These are phyloP conservation scores for Colletotrichum karsti DNA, from an alignment of 2,329 filamentous ascomycete species.

Conservation along the genomic window DNA sequence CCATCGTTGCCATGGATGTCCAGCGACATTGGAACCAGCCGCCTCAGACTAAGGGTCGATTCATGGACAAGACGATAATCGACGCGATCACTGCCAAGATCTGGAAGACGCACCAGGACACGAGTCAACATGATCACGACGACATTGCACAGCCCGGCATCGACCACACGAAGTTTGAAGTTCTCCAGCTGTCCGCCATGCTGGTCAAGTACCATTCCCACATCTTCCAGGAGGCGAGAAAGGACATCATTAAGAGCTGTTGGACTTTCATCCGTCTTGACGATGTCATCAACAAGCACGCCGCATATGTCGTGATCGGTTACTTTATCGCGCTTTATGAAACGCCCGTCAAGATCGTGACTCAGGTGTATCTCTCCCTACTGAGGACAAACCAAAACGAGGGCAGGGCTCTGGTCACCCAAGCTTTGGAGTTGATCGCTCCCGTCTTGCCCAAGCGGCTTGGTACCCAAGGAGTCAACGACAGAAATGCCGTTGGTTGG, in stretches of 20 bases:
- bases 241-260: constrained; percentile 98
- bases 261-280: constrained; percentile 99
- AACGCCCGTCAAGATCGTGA: constrained; percentile 93
- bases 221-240: constrained; percentile 88
- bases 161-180: constrained; percentile 95
- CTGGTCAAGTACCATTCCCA: constrained; percentile 94
- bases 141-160: constrained; percentile 87
- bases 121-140: constrained; percentile 86
- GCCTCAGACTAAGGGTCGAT: constrained; percentile 64
- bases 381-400: constrained; percentile 95
- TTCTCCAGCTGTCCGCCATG: constrained; percentile 93
- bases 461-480: constrained; percentile 65
- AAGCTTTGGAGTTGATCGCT: constrained; percentile 93
- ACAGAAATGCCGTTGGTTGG: constrained; percentile 81
- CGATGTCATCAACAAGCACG: constrained; percentile 99
- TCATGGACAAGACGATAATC: constrained; percentile 88
- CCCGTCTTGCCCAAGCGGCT: constrained; percentile 90
- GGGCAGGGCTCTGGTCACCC: constrained; percentile 88
- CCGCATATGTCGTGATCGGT: constrained; percentile 94
- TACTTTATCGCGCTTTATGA: constrained; percentile 99
- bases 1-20: constrained; percentile 95
- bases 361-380: constrained; percentile 92
- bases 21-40: constrained; percentile 79
- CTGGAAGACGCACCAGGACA: constrained; percentile 89
- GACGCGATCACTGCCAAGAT: constrained; percentile 92